Base-by-base conservation (phyloP, 495 filamentous ascomycete species). In the Viridothelium virens region DNA sequence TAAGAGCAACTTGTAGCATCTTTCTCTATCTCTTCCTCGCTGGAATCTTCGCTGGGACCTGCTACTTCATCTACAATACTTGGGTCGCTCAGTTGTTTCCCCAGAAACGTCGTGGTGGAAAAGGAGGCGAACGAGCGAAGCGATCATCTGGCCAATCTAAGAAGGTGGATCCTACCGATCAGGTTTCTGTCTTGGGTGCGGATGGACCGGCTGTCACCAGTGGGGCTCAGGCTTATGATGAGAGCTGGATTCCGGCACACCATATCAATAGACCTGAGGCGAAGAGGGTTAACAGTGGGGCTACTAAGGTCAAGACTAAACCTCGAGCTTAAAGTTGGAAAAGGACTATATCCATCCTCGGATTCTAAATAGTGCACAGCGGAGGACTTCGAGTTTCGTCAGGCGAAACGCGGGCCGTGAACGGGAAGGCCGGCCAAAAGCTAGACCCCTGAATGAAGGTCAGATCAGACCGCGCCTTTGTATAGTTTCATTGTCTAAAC, bases 81-180 rank as follows among this genome's bases (percentile, higher is more conserved):
- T 97, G 92, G 91, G 85, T 98, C 78, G 89, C 91, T 62, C 86
- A 91, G n/a, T 87, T 97, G 73, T 96, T 96, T 85, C 94, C 94
- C 37, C 91, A 96, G 82, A 87, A 91, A 77, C 86, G 86, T 74
- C 86, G 87, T 69, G 73, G 79, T 66, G 85, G 84, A 68, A 88
- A 89, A 79, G 80, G 81, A 67, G 79, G 82, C 56, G 82, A 87
- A 73, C 77, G 79, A 63, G 76, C 83, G 59, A 85, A 85, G 77
- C 82, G 80, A 69, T 79, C 84, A 31, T 74, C 80, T 61, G 80
- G 79, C 66, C 80, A 80, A 46, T 69, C 76, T 67, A 92, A 91
- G 83, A 89, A 89, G 78, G 77, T 83, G 56, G 83, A 86, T 69
- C 74, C 79, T 11, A 75, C 80, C 62, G 80, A 84, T 63, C 86